Evolutionary conservation across 2,329 filamentous ascomycete genomes (phyloP), one percentile per base, ranked within the genome.

Genomic region (Colletotrichum tabaci): DNA sequence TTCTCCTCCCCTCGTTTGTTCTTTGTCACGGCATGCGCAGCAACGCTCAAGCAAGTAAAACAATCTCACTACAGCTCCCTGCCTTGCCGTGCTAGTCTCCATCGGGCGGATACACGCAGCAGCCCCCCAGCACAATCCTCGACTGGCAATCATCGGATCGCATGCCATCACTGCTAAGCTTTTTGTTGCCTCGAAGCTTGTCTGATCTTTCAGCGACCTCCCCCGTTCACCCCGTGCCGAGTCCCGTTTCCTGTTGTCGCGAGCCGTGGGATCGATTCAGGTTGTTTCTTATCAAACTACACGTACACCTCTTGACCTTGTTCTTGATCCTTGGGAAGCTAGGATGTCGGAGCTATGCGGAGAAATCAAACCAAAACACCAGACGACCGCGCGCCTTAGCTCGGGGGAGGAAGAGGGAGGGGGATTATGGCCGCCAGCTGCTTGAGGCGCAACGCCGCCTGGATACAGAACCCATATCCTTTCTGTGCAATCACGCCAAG

Each of bases 181-280:
- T 72, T 53, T 72, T 49, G 53, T 68, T 69, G 65, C 65, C 58
- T 64, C 69, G 65, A 72, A 69, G 69, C 69, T 72, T 72, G 69
- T 72, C 69, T 72, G 69, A 63, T 64, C 52, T 60, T 55, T 49
- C 69, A 60, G 66, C 65, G 44, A 58, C 49, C 49, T 63, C 16
- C 47, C 69, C 58, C 50, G 26, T 52, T 68, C 53, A 46, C 30
- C 30, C 58, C 21, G 21, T 71, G 44, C 42, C 65, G 50, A 57
- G 35, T 61, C 55, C 62, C 30, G 63, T 62, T 44, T 38, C 49
- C 38, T 42, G 44, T 50, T 47, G 40, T 56, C 40, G 61, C 63
- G 16, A 55, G 5, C 21, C 52, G 18, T 38, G 63, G 26, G 47
- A 44, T 61, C 40, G 53, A 40, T 23, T 18, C 50, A n/a, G 30